Evolutionary conservation across 2,329 filamentous ascomycete species (phyloP), one percentile per base, ranked within the genome.

Genomic region (Venturia asperata): DNA sequence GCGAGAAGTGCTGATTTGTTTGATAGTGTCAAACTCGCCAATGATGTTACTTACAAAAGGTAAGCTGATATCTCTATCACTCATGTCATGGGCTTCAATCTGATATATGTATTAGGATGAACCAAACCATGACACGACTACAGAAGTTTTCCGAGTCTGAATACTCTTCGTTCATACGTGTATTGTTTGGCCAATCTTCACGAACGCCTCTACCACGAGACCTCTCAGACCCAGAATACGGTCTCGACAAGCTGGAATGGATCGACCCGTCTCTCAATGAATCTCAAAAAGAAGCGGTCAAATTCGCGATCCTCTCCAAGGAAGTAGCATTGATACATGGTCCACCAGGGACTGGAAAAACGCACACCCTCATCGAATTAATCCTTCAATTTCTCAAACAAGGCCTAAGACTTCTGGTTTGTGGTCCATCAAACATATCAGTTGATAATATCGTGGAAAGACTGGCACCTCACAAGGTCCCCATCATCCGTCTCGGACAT

Each of bases 381-480:
- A 96, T 99, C 67, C 81, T 95, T n/a, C 94, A 99, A 73, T 80
- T 97, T 70, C 80, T 95, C 64, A 87, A 87, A 72, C 84, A 85
- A 30, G 83, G 86, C 42, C 82, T 87, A 64, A 85, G 92, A 1
- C 81, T 97, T 13, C 82, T 97, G 1, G 93, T 97, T n/a, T 97
- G 94, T 71, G 94, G 93, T 0, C 94, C 94, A 0, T 96, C 91
- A 39, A 99, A 99, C 74, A 92, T 99, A 70, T 94, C 91, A 0
- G 94, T 99, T 0, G 94, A 99, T 82, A 99, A 99, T 73, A 96
- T 99, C 66, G 92, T 97, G 10, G 94, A 99, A 77, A 87, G 94
- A 9, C 83, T 97, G 1, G 86, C 92, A 1, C 86, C 90, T 0
- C 89, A 92, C 75, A 92, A 91, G 71, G 82, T 97, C 1, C 88